Percentiles rank a stretch among this genome's conserved stretches.
phyloP scores from a whole-genome alignment of 2,329 filamentous ascomycete species.

The Didymellaceae sp. region DNA sequence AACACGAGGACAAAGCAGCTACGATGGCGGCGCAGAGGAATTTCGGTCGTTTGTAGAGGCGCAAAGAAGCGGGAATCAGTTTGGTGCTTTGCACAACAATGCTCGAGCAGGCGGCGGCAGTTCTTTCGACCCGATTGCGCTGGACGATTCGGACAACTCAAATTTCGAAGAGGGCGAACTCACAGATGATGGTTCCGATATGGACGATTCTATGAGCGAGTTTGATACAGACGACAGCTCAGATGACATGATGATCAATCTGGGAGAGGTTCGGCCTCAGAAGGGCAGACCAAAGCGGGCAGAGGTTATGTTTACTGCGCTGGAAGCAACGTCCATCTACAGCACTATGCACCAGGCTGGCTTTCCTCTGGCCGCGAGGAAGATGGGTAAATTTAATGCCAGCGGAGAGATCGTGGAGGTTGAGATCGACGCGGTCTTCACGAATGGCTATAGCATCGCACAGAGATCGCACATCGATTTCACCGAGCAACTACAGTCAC shows the following conservation, averaged over 20 bases:
- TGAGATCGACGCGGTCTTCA: constrained; percentile 6
- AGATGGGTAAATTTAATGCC: constrained; percentile 21
- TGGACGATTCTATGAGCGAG: constrained; percentile 15
- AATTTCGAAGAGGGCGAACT: constrained; percentile 25
- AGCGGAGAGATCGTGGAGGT: constrained; percentile 15
- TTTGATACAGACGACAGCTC: constrained; percentile 21
- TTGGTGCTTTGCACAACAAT: constrained; percentile 23
- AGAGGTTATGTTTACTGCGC: constrained; percentile 29
- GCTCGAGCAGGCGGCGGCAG: constrained; percentile 15
- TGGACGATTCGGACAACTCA: constrained; percentile 18
- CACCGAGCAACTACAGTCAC: neutral
- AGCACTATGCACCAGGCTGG: constrained; percentile 18
- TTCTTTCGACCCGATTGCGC: constrained; percentile 17
- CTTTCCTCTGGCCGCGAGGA: constrained; percentile 23
- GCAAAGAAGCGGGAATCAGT: constrained; percentile 15
- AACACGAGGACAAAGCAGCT: constrained; percentile 5
- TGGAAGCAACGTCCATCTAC: constrained; percentile 27
- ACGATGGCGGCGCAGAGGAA: constrained; percentile 12
- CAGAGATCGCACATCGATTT: constrained; percentile 10
- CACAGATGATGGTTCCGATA: constrained; percentile 18
- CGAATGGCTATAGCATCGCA: neutral
- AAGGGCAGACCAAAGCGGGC: constrained; percentile 10
- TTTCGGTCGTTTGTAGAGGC: constrained; percentile 15
- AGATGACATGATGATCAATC: constrained; percentile 34
- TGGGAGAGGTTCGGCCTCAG: constrained; percentile 19